phyloP scores from a whole-genome alignment of 768 basidiomycete species.

The Trametes maxima region DNA sequence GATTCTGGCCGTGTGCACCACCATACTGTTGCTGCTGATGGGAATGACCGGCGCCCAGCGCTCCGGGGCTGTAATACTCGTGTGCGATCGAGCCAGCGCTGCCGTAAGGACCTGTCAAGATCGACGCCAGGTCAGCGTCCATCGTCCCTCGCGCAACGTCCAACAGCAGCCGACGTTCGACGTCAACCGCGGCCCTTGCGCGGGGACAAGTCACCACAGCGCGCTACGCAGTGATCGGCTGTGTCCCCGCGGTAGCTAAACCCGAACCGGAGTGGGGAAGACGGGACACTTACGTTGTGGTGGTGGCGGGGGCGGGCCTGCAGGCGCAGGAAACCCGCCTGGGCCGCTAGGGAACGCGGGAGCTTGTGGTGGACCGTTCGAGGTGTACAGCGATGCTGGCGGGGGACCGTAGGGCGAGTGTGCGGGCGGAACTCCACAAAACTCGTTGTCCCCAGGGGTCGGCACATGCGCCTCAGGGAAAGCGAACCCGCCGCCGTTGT shows the following conservation, averaged over 20 bases:
- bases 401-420: conserved; percentile 3
- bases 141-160: conserved; percentile 28
- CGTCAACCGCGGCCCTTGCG: not conserved
- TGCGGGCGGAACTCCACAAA: conserved; percentile 1
- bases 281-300: conserved; percentile 40
- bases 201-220: not conserved
- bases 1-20: no score
- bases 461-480: conserved; percentile 27
- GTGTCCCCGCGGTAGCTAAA: not conserved
- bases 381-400: not conserved
- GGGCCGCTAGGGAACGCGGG: conserved; percentile 13
- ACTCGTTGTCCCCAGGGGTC: conserved; percentile 6
- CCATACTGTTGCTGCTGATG: no score
- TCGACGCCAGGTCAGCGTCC: conserved; percentile 23
- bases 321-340: conserved; percentile 15
- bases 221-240: not conserved
- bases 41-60: not conserved
- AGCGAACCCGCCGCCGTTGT: conserved; percentile 23
- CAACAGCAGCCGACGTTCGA: not conserved
- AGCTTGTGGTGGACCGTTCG: not conserved
- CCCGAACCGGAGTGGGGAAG: conserved; percentile 2
- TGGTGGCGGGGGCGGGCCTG: conserved; percentile 33
- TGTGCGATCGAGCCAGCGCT: conserved; percentile 27
- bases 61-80: conserved; percentile 12
- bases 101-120: conserved; percentile 28